Conservation (phyloP, 2,329 filamentous ascomycete species). For the Sordariomycetes sp. region DNA sequence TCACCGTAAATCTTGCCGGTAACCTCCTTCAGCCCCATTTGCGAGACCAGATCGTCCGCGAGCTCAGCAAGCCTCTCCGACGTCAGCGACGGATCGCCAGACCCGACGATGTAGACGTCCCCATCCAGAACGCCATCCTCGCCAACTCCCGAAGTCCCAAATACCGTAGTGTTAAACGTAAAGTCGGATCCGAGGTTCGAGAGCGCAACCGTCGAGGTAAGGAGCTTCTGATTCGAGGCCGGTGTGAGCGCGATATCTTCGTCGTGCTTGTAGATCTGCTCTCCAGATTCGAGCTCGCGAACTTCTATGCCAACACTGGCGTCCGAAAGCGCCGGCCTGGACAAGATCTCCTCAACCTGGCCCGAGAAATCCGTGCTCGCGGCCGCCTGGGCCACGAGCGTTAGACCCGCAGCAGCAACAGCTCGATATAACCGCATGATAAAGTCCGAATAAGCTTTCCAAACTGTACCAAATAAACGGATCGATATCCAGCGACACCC, state of each 20-base stretch:
- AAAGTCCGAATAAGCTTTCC: not conserved
- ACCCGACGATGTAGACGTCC: slow-evolving; percentile 5
- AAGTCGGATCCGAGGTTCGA: slow-evolving; percentile 3
- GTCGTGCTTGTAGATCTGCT: not conserved
- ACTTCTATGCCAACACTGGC: slow-evolving; percentile 5
- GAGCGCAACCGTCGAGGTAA: slow-evolving; percentile 2
- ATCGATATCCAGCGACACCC: slow-evolving; percentile 9
- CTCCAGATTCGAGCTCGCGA: not conserved
- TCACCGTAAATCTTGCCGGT: slow-evolving; percentile 5
- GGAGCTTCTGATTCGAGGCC: slow-evolving; percentile 5
- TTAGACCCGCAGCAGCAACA: not conserved
- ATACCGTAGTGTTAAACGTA: slow-evolving; percentile 2
- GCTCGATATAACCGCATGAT: not conserved
- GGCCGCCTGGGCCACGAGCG: not conserved
- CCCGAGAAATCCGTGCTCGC: not conserved
- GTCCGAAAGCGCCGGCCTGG: slow-evolving; percentile 2
- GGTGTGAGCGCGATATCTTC: not conserved
- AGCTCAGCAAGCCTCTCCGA: slow-evolving; percentile 1
- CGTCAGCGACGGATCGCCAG: slow-evolving; percentile 6
- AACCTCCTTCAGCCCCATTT: slow-evolving; percentile 4
- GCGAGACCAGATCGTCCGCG: not conserved
- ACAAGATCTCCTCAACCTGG: not conserved
- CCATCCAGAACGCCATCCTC: slow-evolving; percentile 5
- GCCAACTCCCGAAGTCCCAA: not conserved
- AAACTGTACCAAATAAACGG: slow-evolving; percentile 9